Evolutionary conservation across 441 rosid species (phyloP), one percentile per base, ranked within the genome.

Genomic region (Eruca vesicaria): DNA sequence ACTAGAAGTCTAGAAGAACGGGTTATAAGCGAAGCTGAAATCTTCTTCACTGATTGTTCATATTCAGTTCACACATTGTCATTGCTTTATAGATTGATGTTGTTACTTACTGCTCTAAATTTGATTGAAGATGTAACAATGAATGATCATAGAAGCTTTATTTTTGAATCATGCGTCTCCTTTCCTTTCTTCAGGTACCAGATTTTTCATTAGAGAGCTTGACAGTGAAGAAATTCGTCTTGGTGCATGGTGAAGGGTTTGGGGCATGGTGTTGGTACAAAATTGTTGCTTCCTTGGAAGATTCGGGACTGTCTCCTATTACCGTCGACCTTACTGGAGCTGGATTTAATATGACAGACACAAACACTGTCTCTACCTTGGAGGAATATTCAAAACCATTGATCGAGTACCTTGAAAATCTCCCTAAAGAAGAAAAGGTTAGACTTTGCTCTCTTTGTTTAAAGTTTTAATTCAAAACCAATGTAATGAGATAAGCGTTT

Each of bases 191-290:
- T 7, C 86, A 95, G 99, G 87, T 78, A 62, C 79, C 88, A 12
- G 97, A 90, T 43, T 76, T 88, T 77, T 53, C 89, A 81, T 41
- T 85, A 82, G 97, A 89, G 81, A 86, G 83, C 66, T 71, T 95
- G 66, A 84, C 76, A 52, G 76, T 82, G 29, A 95, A 84, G 80
- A 95, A 82, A 67, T 70, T 92, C 12, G 79, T 95, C 26, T 62
- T 95, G 73, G 80, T 92, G 67, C 98, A 95, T 7, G 99, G 99
- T 76, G 99, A 89, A 83, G 98, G 99, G 1, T 95, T 89, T 85
- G 99, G 99, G 55, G 99, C 99, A 23, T 95, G 99, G 99, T 92
- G 98, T 82, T 95, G 99, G 99, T 95, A 95, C 81, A 92, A 95
- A 81, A 86, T 91, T 7, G 81, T 92, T 74, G 88, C 94, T 70